Evolutionary conservation across 2,329 filamentous ascomycete species (phyloP), one percentile per base, ranked within the genome.

Genomic region (Beauveria sp.): DNA sequence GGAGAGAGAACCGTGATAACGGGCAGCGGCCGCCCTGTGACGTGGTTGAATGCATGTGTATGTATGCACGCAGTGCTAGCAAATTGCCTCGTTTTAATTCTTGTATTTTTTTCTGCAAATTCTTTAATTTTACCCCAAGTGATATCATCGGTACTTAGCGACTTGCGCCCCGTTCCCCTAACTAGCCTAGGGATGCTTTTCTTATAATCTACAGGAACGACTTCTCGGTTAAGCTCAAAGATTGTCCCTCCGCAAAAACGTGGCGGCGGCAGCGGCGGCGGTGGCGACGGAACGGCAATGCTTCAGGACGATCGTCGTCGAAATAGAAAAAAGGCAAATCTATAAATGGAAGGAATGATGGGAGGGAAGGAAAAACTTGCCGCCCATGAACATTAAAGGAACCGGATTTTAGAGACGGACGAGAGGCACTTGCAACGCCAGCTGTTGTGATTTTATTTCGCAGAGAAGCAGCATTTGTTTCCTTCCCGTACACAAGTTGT

Each of bases 161-260:
- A 14, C 9, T 10, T 34, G 48, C 24, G 14, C 40, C 26, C n/a
- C 6, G 9, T n/a, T 2, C 16, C 26, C 53, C 12, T 24, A n/a
- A n/a, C n/a, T n/a, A 16, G 43, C 28, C n/a, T 8, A 12, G 26
- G 24, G n/a, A 28, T 22, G 24, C 26, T n/a, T n/a, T 16, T 12
- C 12, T 46, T 7, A 24, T 47, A 41, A 59, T 59, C 55, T 59
- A 59, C 55, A 59, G 55, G 55, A 37, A 59, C 55, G 22, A 20
- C 55, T 59, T 59, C 55, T 59, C 30, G 22, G 55, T 57, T 57
- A n/a, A 50, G 55, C 55, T 26, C 55, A 57, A 16, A 41, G 55
- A 57, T 48, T 56, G 41, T 56, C 43, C 26, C 54, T 47, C 54
- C 52, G 34, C 37, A 34, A 34, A 54, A 53, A 54, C 51, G 51